A percentile compares a stretch with the other conserved stretches of the same genome.
Evolutionary conservation across 345 rosid genomes (phyloP).

Genomic region (Euphorbia lathyris): DNA sequence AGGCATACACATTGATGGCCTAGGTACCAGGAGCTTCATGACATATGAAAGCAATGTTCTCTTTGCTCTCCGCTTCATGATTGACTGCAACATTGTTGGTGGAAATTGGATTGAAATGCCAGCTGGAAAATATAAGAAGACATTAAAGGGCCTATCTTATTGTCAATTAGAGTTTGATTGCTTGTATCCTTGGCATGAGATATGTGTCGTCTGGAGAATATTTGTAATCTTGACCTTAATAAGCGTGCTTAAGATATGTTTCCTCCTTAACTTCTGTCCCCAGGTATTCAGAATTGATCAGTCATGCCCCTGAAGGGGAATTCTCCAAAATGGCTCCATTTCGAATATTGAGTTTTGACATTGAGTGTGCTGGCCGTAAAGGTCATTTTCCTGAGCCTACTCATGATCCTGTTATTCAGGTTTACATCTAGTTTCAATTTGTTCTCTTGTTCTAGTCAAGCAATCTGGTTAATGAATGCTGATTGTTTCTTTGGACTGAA

Average conservation of each 20-base stretch:
- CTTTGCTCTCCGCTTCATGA: conserved; percentile 95
- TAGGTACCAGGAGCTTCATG: conserved; percentile 86
- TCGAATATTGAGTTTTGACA: conserved; percentile 94
- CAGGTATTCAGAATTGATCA: conserved; percentile 76
- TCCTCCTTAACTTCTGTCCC: conserved; percentile 38
- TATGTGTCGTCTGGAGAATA: conserved; percentile 12
- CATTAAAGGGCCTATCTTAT: conserved; percentile 56
- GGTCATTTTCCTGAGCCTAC: conserved; percentile 99
- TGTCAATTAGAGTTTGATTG: conserved; percentile 93
- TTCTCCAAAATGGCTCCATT: conserved; percentile 99
- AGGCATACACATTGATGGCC: conserved; percentile 90
- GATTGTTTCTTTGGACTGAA: conserved; percentile 14
- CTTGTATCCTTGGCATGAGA: conserved; percentile 62
- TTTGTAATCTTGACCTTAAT: conserved; percentile 1
- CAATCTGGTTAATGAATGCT: conserved; percentile 13
- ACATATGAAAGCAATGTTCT: conserved; percentile 95
- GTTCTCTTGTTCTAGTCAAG: conserved; percentile 5
- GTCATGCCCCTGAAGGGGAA: conserved; percentile 88
- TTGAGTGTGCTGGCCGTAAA: conserved; percentile 98
- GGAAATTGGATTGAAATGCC: conserved; percentile 99
- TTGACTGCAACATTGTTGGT: conserved; percentile 80
- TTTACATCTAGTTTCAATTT: conserved; percentile 19
- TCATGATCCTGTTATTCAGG: conserved; percentile 99
- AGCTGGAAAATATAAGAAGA: conserved; percentile 71
- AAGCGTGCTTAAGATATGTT: conserved; percentile 1